These are phyloP conservation scores for Aspergillus candidus DNA, from an alignment of 2,329 filamentous ascomycete species.

Conservation along the genomic window DNA sequence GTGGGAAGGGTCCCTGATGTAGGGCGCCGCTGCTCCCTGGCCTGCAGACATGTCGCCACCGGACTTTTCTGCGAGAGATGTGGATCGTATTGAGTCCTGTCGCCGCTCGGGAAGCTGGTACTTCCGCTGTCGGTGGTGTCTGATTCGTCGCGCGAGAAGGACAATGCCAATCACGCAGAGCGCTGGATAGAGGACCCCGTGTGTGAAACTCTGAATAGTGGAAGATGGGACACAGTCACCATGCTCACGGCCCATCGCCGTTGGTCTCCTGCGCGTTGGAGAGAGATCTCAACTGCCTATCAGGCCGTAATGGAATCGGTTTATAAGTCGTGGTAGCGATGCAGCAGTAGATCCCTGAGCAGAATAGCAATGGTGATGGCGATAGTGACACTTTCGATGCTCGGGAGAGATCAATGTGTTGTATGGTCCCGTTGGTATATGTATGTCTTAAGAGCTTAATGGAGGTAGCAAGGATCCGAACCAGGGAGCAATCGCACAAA, in stretches of 20 bases:
- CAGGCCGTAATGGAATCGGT: too few relatives aligned
- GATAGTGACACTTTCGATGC: too few relatives aligned
- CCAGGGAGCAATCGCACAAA: too few relatives aligned
- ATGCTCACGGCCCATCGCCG: conserved; percentile 14
- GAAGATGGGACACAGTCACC: conserved; percentile 5
- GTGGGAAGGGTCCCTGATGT: conserved; percentile 3
- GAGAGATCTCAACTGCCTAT: background rate
- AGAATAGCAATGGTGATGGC: too few relatives aligned
- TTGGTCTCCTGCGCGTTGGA: conserved; percentile 7
- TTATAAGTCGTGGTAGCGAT: too few relatives aligned
- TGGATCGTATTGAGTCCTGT: conserved; percentile 14
- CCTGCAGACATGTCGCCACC: conserved; percentile 13
- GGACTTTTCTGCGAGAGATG: conserved; percentile 8
- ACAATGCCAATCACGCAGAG: conserved; percentile 14
- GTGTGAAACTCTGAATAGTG: conserved; percentile 7
- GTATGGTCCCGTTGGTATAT: too few relatives aligned
- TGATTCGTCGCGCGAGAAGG: conserved; percentile 14
- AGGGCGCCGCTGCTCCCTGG: conserved; percentile 8
- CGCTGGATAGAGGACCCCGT: conserved; percentile 14
- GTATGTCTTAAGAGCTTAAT: too few relatives aligned
- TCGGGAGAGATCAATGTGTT: too few relatives aligned
- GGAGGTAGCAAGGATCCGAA: too few relatives aligned
- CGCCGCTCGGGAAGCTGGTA: conserved; percentile 9
- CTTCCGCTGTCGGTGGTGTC: conserved; percentile 11
- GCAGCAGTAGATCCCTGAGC: too few relatives aligned